Base-by-base conservation (phyloP, 768 basidiomycete species). In the Rhodotorula kratochvilovae region DNA sequence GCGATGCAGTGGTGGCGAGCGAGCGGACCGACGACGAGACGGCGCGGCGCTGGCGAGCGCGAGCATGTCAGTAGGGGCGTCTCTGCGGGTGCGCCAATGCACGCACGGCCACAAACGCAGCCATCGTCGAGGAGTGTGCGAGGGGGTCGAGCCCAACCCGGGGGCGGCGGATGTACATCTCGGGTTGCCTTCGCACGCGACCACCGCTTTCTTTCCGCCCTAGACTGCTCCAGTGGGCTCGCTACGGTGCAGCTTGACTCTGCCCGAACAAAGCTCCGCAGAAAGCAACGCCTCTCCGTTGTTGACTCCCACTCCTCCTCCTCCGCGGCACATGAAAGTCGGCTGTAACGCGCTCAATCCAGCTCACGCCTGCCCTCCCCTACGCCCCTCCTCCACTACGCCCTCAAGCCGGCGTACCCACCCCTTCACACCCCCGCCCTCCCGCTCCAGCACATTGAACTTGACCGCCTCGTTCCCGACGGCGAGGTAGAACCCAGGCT, bases 391-490 rank as follows among this genome's bases (percentile, higher is more conserved):
- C 23, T 25, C 51, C 17, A 2, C 51, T 31, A 31, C 31, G 16
- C 21, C n/a, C 54, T 33, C 57, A 16, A 4, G 33, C 13, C n/a
- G 55, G 7, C 57, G 36, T 12, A 73, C 21, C 72, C 72, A 70
- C 6, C 72, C 72, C 25, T 35, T 67, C 19, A 16, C 33, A 23
- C 5, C 50, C 5, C 25, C 36, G 1, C 25, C 39, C 12, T 0
- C 27, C 16, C 56, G 65, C 36, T 67, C 56, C 27, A 67, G 23
- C 31, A 74, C 53, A 35, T 74, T 74, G 53, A 70, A 74, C 66
- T 70, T 74, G 68, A 70, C 51, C 48, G 73, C 68, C 53, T 74
- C 68, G 59, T 74, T 74, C 8, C 73, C 73, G 5, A 67, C 63
- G 36, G 68, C 58, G 23, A 70, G 36, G 46, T 50, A 74, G 27